Percentiles rank a stretch among this genome's conserved stretches.
Evolutionary conservation across 2,329 filamentous ascomycete genomes (phyloP).

Genomic region (Ramularia endophylla): DNA sequence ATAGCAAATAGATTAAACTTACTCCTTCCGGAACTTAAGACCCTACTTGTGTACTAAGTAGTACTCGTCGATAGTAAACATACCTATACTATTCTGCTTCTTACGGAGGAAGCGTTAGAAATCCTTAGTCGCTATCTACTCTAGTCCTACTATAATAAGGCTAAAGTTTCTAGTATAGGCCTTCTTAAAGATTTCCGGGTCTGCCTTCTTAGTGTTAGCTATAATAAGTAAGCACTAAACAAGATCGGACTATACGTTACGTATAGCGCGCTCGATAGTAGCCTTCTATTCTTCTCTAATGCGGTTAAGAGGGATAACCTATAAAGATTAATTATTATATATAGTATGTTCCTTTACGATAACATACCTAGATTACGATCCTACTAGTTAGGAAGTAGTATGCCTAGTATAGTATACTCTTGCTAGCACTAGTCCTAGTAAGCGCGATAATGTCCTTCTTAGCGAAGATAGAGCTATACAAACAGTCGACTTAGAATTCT

Average conservation of each 20-base stretch:
- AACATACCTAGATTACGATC: not conserved
- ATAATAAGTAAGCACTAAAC: not conserved
- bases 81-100: not conserved
- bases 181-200: not conserved
- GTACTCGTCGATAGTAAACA: not conserved
- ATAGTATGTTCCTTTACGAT: too few species aligned
- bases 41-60: not conserved
- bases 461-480: not conserved
- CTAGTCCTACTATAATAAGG: not conserved
- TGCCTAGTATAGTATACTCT: not conserved
- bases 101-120: not conserved
- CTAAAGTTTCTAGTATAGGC: not conserved
- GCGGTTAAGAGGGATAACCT: not conserved
- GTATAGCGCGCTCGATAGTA: not conserved
- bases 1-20: too few species aligned
- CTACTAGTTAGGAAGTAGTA: constrained; percentile 1
- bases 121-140: constrained; percentile 1
- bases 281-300: not conserved
- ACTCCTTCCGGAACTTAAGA: not conserved
- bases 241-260: not conserved
- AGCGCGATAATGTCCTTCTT: not conserved
- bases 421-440: not conserved
- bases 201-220: not conserved
- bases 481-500: not conserved
- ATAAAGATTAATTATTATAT: too few species aligned